phyloP scores from a whole-genome alignment of 164 flowering plant genomes.

The Vitis amurensis region DNA sequence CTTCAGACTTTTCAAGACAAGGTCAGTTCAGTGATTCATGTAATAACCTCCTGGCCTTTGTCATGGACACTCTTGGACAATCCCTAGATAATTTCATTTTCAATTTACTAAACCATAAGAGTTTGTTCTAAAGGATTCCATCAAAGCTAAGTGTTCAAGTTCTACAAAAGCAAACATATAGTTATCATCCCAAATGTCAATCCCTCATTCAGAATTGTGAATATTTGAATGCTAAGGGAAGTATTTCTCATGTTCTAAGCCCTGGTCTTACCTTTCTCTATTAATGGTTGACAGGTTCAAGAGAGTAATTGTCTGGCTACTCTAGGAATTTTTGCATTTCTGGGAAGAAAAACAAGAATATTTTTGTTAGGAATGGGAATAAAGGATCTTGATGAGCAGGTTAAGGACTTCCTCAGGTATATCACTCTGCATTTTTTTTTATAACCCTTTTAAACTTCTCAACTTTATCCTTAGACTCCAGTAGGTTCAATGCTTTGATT shows the following conservation, averaged over 20 bases:
- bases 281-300: constrained; percentile 26
- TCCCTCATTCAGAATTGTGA: background rate
- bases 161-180: background rate
- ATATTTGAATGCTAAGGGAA: background rate
- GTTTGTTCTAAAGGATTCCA: background rate
- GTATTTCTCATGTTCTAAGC: background rate
- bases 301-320: constrained; percentile 42
- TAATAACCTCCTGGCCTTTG: background rate
- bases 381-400: constrained; percentile 56
- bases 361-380: constrained; percentile 50
- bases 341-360: constrained; percentile 60
- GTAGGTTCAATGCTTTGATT: constrained; percentile 12
- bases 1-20: constrained; percentile 23
- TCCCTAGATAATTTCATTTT: background rate
- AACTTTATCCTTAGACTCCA: background rate
- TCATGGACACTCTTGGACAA: background rate
- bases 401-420: constrained; percentile 61
- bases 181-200: background rate
- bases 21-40: constrained; percentile 31
- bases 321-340: constrained; percentile 65
- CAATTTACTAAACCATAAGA: background rate
- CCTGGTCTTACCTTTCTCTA: background rate
- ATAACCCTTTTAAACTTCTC: background rate
- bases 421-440: background rate
- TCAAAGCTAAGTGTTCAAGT: background rate